These are phyloP conservation scores for Erythrophleum fordii DNA, from an alignment of 306 rosid species.

Conservation along the genomic window DNA sequence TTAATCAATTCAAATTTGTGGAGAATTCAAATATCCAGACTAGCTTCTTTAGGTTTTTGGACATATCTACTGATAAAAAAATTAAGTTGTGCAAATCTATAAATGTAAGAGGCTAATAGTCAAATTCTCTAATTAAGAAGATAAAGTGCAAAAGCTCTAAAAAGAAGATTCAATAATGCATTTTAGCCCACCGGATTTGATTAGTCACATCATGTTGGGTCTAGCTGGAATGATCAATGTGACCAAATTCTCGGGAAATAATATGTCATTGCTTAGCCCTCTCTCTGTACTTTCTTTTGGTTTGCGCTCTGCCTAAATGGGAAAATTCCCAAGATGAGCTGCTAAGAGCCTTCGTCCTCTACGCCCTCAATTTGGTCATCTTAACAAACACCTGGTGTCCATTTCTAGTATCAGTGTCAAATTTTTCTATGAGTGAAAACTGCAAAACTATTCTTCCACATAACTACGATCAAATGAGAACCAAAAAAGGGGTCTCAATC, in stretches of 20 bases:
- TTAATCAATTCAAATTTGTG: no score
- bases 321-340: not conserved
- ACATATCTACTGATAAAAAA: no score
- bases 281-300: not conserved
- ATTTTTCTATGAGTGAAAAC: not conserved
- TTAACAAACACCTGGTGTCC: not conserved
- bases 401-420: not conserved
- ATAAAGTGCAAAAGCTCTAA: no score
- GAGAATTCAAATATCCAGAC: no score
- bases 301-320: not conserved
- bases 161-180: no score
- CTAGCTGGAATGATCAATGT: slow-evolving; percentile 61
- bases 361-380: not conserved
- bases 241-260: slow-evolving; percentile 54
- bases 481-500: not conserved
- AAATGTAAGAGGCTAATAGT: no score
- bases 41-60: no score
- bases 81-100: no score
- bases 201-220: slow-evolving; percentile 40
- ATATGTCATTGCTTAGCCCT: slow-evolving; percentile 28
- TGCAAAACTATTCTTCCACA: not conserved
- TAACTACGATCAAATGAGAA: no score
- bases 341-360: no score
- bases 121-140: no score
- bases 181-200: no score